Percentiles rank a stretch among this genome's conserved stretches.
phyloP scores from a whole-genome alignment of 495 filamentous ascomycete species.

The Pseudoneurospora amorphoporcata region DNA sequence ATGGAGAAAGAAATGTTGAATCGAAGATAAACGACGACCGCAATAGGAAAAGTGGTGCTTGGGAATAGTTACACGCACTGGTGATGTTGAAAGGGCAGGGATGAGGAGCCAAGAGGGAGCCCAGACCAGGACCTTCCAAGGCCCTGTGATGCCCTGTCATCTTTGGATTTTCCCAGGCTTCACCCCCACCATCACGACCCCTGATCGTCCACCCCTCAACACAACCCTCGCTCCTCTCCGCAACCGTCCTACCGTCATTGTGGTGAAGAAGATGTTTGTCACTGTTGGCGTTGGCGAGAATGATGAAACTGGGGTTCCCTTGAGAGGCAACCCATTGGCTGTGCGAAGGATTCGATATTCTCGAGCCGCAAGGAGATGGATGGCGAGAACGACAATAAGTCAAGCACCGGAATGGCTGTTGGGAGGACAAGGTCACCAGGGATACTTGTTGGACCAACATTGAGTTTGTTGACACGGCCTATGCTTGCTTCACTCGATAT shows the following conservation, averaged over 20 bases:
- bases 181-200: not conserved
- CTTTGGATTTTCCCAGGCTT: not conserved
- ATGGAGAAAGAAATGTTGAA: not conserved
- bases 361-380: not conserved
- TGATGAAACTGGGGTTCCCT: not conserved
- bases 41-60: not conserved
- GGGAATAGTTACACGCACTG: not conserved
- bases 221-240: not conserved
- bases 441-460: not conserved
- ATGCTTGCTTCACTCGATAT: not conserved
- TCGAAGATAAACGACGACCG: not conserved
- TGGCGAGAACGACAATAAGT: not conserved
- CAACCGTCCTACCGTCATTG: not conserved
- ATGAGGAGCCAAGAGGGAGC: slow-evolving; percentile 8
- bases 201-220: not conserved
- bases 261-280: not conserved
- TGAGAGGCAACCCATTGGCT: slow-evolving; percentile 8
- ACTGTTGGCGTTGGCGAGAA: not conserved
- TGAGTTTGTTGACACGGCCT: not conserved
- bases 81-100: not conserved
- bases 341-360: not conserved
- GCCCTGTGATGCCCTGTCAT: not conserved
- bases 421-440: not conserved
- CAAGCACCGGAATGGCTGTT: not conserved
- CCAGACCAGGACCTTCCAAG: not conserved